These are phyloP conservation scores for Graphilbum ipis-grandicollis DNA, from an alignment of 2,329 filamentous ascomycete species.

Conservation along the genomic window DNA sequence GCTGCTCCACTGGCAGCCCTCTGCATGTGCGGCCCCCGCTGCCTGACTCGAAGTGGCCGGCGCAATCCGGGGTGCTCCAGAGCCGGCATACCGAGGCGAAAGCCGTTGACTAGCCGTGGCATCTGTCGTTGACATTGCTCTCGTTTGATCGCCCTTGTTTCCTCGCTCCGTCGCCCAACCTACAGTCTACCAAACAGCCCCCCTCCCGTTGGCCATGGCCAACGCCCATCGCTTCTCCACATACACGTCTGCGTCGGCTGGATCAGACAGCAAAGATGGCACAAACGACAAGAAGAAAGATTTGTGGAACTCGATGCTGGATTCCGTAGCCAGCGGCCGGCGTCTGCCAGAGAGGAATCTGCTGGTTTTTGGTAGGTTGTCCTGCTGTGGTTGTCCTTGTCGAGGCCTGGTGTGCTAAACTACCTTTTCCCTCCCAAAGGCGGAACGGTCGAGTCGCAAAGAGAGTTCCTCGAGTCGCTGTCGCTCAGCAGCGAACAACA, in stretches of 20 bases:
- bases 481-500: slow-evolving; percentile 32
- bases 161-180: no score
- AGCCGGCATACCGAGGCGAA: no score
- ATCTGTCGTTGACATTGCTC: no score
- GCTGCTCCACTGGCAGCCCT: no score
- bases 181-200: neutral
- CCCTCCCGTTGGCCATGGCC: slow-evolving; percentile 21
- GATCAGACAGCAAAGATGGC: slow-evolving; percentile 33
- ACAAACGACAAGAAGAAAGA: slow-evolving; percentile 60
- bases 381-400: slow-evolving; percentile 12
- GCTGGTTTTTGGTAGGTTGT: slow-evolving; percentile 53
- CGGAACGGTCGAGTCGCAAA: slow-evolving; percentile 66
- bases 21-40: no score
- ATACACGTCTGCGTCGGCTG: slow-evolving; percentile 36
- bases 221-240: slow-evolving; percentile 39
- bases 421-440: no score
- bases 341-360: slow-evolving; percentile 83
- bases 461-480: slow-evolving; percentile 60
- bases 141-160: no score
- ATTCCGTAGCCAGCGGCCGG: slow-evolving; percentile 78
- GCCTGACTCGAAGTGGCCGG: no score
- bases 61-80: no score
- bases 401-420: no score
- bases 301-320: slow-evolving; percentile 88
- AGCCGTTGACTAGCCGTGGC: no score